These are phyloP conservation scores for Candida gorgasii DNA, from an alignment of 805 yeast genomes.

Conservation along the genomic window DNA sequence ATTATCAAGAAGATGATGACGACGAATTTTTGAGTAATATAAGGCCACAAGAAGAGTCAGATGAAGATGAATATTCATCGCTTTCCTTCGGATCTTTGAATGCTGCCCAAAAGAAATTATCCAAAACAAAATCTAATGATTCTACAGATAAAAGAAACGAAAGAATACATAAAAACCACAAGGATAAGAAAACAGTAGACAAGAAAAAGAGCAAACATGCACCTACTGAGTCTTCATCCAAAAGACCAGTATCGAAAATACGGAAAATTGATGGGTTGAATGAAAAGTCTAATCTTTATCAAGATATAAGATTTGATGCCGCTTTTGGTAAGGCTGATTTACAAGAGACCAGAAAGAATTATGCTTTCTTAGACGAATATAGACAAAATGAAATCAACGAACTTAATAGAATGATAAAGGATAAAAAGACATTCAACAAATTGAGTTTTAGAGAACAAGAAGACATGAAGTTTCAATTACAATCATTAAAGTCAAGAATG, in stretches of 20 bases:
- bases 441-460: constrained; percentile 48
- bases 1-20: constrained; percentile 9
- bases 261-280: constrained; percentile 75
- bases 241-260: constrained; percentile 64
- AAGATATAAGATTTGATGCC: constrained; percentile 88
- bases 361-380: constrained; percentile 84
- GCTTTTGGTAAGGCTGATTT: constrained; percentile 84
- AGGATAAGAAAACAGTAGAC: constrained; percentile 16
- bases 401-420: constrained; percentile 56
- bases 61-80: constrained; percentile 50
- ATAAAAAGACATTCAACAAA: constrained; percentile 46
- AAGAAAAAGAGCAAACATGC: constrained; percentile 69
- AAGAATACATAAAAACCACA: not conserved
- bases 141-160: not conserved
- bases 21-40: constrained; percentile 6
- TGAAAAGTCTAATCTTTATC: constrained; percentile 49
- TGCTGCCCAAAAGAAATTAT: constrained; percentile 55
- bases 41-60: constrained; percentile 6
- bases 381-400: constrained; percentile 69
- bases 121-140: not conserved
- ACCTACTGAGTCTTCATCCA: constrained; percentile 78
- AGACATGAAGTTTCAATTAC: constrained; percentile 55
- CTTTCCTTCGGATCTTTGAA: constrained; percentile 68
- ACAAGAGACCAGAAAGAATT: constrained; percentile 67
- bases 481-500: constrained; percentile 65